phyloP scores from a whole-genome alignment of 129 eudicot species.

The Apium graveolens region DNA sequence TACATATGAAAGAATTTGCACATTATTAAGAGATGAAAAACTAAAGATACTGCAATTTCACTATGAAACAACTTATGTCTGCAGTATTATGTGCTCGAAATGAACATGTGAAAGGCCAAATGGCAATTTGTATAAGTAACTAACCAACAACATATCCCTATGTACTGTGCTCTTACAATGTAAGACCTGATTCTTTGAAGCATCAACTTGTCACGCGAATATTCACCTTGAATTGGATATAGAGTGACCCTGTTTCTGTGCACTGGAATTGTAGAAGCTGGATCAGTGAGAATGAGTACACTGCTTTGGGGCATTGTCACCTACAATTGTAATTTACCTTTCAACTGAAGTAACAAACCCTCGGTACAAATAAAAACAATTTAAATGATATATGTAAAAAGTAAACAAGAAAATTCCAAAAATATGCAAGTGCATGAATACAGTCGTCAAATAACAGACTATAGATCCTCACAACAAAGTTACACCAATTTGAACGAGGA shows the following conservation, averaged over 20 bases:
- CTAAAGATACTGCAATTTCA: background rate
- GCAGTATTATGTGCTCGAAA: background rate
- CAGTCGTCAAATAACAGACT: no score
- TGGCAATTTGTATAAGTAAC: background rate
- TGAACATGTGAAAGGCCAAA: constrained; percentile 2
- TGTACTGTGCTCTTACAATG: constrained; percentile 78
- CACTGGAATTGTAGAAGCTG: constrained; percentile 60
- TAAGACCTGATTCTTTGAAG: constrained; percentile 99
- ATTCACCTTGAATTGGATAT: constrained; percentile 89
- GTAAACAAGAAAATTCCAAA: no score
- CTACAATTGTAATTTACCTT: constrained; percentile 28
- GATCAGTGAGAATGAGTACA: constrained; percentile 74
- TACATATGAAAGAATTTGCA: constrained; percentile 21
- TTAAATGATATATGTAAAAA: background rate
- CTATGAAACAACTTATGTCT: background rate
- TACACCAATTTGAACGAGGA: no score
- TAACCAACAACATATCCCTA: constrained; percentile 10
- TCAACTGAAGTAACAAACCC: constrained; percentile 3
- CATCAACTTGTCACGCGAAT: constrained; percentile 97
- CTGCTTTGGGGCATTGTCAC: constrained; percentile 72
- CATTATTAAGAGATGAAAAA: background rate
- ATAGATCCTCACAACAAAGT: no score
- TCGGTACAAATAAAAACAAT: background rate
- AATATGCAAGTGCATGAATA: no score
- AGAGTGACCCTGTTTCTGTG: constrained; percentile 57